phyloP scores from a whole-genome alignment of 148 eudicot genomes.

The Bassia scoparia region DNA sequence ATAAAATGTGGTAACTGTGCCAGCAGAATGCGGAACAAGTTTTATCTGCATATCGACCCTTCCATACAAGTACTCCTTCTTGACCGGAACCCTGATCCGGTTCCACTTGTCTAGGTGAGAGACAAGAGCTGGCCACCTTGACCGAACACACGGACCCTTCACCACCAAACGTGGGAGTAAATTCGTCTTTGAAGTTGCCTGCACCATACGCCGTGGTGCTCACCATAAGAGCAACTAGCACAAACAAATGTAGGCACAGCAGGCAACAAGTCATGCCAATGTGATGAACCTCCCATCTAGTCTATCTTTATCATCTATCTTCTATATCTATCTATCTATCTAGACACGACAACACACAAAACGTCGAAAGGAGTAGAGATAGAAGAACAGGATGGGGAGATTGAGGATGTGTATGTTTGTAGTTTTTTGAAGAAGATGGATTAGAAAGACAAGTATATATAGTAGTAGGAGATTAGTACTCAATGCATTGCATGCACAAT shows the following conservation, averaged over 20 bases:
- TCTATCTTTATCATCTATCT: not conserved
- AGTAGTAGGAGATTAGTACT: not conserved
- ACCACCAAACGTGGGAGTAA: constrained; percentile 45
- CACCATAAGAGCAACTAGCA: constrained; percentile 20
- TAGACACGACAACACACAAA: not conserved
- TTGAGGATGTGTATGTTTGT: not conserved
- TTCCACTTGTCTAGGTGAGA: constrained; percentile 39
- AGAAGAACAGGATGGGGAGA: not conserved
- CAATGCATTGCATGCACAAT: not conserved
- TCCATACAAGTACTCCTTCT: constrained; percentile 41
- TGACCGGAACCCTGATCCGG: constrained; percentile 44
- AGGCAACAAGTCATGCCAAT: not conserved
- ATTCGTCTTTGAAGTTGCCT: constrained; percentile 40
- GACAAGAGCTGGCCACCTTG: constrained; percentile 32
- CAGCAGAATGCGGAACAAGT: constrained; percentile 46
- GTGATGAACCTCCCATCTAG: constrained; percentile 4
- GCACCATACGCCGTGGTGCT: constrained; percentile 22
- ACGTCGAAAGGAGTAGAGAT: not conserved
- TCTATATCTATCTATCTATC: not conserved
- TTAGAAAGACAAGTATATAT: constrained; percentile 12
- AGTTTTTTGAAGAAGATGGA: constrained; percentile 9
- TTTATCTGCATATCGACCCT: constrained; percentile 47
- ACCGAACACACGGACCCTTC: constrained; percentile 29
- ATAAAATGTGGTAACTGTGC: constrained; percentile 42
- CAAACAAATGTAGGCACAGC: not conserved